Evolutionary conservation across 2,329 filamentous ascomycete genomes (phyloP).

Genomic region (Clonostachys chloroleuca): DNA sequence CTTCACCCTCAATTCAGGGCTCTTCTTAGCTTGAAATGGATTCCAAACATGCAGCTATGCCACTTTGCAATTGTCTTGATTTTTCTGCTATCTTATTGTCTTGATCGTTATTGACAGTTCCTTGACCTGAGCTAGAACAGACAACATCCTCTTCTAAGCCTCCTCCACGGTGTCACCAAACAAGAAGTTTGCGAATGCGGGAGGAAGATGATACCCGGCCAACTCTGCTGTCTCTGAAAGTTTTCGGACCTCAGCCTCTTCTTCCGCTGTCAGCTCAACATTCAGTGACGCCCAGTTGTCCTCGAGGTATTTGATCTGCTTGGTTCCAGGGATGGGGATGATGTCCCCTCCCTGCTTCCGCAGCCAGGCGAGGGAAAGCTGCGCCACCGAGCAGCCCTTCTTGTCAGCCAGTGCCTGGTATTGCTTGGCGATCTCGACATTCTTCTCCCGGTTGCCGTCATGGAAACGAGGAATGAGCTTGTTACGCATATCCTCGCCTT

Average conservation of each 20-base stretch:
- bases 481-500: background rate
- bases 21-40: too few relatives aligned
- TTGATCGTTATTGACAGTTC: too few relatives aligned
- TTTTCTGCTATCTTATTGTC: too few relatives aligned
- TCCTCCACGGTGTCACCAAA: background rate
- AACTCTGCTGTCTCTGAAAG: slow-evolving; percentile 7
- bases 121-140: too few relatives aligned
- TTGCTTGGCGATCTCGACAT: background rate
- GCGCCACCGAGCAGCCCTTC: slow-evolving; percentile 46
- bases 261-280: slow-evolving; percentile 17
- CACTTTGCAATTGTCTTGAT: too few relatives aligned
- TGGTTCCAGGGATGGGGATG: slow-evolving; percentile 48
- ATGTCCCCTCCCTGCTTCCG: slow-evolving; percentile 52
- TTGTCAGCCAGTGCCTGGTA: slow-evolving; percentile 4
- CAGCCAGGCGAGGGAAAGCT: slow-evolving; percentile 59
- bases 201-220: slow-evolving; percentile 1
- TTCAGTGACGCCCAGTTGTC: slow-evolving; percentile 28
- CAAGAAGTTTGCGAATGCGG: background rate
- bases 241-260: slow-evolving; percentile 17
- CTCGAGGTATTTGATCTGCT: slow-evolving; percentile 31
- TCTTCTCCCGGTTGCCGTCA: background rate
- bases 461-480: slow-evolving; percentile 2
- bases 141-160: background rate
- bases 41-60: too few relatives aligned
- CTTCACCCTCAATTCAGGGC: too few relatives aligned